Base-by-base conservation (phyloP, 495 filamentous ascomycete genomes). In the Penicillium robsamsonii region DNA sequence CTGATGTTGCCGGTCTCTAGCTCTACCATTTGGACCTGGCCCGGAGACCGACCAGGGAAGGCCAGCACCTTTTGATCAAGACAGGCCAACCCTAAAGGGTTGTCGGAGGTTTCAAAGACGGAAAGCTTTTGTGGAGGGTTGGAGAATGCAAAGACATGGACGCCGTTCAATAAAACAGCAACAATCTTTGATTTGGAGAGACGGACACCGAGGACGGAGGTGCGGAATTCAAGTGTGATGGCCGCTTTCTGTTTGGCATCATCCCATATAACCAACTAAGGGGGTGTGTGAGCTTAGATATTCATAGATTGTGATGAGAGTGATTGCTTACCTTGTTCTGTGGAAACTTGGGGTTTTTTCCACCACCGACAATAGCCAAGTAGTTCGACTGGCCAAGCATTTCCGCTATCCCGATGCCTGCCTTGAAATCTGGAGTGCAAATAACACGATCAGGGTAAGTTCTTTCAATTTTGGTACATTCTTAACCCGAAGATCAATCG, bases 1-100 rank as follows among this genome's bases (percentile, higher is more conserved):
- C 87, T 96, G 55, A 97, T 89, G 61, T 90, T 94, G 35, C 88
- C 87, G 4, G 83, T 90, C 25, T 80, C 79, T 37, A 96, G 69
- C 67, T 95, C 88, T 45, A 96, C 88, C 20, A 98, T 69, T 65
- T 96, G 92, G n/a, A 97, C 87, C 60, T 98, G 94, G 22, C 95
- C 94, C 1, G 83, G 74, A 6, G 88, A 91, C 41, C 90, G 79
- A 22, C 91, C 92, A 0, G 93, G 94, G 62, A 97, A 95, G 18
- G 84, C 87, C 2, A 96, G 70, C 10, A 86, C 65, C 57, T 86
- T 85, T 24, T 85, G 69, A 4, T 89, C 86, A 15, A 98, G 71
- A 66, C 85, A 88, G 63, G 88, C 93, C 3, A 97, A 74, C 0
- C 94, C 94, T 55, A 86, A 73, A 6, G 85, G 83, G 68, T 98